phyloP scores from a whole-genome alignment of 1,284 basidiomycete genomes.

The Austroboletus novae-zelandiae region DNA sequence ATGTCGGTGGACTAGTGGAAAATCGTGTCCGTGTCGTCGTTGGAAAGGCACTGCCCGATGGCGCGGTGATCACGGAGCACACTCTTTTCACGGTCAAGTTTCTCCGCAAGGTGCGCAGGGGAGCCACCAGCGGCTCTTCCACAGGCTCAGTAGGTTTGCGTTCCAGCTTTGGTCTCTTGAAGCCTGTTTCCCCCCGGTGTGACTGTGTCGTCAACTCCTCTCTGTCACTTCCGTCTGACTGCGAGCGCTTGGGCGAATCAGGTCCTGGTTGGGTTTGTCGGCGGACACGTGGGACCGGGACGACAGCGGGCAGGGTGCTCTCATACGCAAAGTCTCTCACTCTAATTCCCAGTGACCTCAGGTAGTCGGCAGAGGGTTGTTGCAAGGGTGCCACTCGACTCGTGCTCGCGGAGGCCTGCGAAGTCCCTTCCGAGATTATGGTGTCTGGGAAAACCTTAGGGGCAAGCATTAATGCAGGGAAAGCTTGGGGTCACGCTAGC shows the following conservation, averaged over 20 bases:
- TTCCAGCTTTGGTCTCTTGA: slow-evolving; percentile 37
- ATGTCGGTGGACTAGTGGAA: slow-evolving; percentile 21
- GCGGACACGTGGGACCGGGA: slow-evolving; percentile 40
- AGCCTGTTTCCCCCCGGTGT: slow-evolving; percentile 9
- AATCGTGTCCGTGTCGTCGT: slow-evolving; percentile 6
- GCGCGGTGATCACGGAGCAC: slow-evolving; percentile 13
- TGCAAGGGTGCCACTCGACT: slow-evolving; percentile 12
- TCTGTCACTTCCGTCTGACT: slow-evolving; percentile 29
- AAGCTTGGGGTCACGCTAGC: slow-evolving; percentile 30
- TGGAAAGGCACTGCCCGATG: slow-evolving; percentile 4
- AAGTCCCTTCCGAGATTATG: slow-evolving; percentile 9
- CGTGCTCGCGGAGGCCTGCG: slow-evolving; percentile 16
- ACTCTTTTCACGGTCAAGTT: slow-evolving; percentile 13
- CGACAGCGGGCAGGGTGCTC: slow-evolving; percentile 58
- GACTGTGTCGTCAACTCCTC: slow-evolving; percentile 16
- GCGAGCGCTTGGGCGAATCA: slow-evolving; percentile 38
- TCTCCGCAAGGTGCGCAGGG: slow-evolving; percentile 19
- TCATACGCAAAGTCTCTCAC: slow-evolving; percentile 73
- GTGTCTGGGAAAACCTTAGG: slow-evolving; percentile 21
- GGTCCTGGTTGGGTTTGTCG: slow-evolving; percentile 46
- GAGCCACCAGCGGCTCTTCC: slow-evolving; percentile 21
- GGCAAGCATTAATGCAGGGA: slow-evolving; percentile 11
- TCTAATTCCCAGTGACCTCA: slow-evolving; percentile 55
- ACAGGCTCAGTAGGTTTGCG: slow-evolving; percentile 52
- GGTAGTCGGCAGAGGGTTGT: slow-evolving; percentile 37